phyloP scores from a whole-genome alignment of 2,329 filamentous ascomycete genomes.

The Apiospora malaysiana region DNA sequence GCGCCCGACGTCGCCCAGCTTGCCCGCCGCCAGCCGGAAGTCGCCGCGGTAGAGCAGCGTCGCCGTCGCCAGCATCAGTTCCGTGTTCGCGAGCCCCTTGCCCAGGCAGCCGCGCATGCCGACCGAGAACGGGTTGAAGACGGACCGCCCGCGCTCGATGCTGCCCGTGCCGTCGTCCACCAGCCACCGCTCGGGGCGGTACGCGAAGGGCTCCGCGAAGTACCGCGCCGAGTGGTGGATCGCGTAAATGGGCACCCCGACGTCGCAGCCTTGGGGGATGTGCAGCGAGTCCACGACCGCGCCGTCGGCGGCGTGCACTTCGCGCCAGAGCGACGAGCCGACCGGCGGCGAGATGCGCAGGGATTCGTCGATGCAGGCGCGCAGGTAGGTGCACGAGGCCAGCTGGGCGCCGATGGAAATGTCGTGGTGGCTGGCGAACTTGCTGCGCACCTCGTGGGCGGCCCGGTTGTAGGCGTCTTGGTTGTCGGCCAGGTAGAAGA shows the following conservation, averaged over 20 bases:
- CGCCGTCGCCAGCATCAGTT: conserved; percentile 21
- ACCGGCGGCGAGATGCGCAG: conserved; percentile 26
- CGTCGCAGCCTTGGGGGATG: conserved; percentile 25
- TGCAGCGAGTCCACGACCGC: conserved; percentile 21
- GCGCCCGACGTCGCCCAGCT: conserved; percentile 5
- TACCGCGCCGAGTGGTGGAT: conserved; percentile 26
- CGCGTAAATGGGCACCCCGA: conserved; percentile 25
- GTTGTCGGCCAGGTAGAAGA: conserved; percentile 26
- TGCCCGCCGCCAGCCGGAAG: not conserved
- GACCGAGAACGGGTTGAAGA: conserved; percentile 44
- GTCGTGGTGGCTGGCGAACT: conserved; percentile 22
- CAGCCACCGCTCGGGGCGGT: conserved; percentile 27
- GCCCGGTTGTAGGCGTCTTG: conserved; percentile 19
- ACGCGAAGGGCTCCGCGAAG: conserved; percentile 25
- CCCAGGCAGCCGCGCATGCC: conserved; percentile 49
- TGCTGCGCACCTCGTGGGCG: conserved; percentile 25
- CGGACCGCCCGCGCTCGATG: conserved; percentile 30
- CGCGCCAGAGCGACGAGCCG: conserved; percentile 24
- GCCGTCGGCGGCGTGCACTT: conserved; percentile 8
- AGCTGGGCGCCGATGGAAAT: conserved; percentile 24
- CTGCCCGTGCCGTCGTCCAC: conserved; percentile 15
- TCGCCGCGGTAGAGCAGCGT: not conserved
- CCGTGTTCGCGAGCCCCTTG: conserved; percentile 35
- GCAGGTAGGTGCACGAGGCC: conserved; percentile 24
- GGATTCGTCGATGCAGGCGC: conserved; percentile 27